These are phyloP conservation scores for Bacidia rubella DNA, from an alignment of 495 filamentous ascomycete species.

Conservation along the genomic window DNA sequence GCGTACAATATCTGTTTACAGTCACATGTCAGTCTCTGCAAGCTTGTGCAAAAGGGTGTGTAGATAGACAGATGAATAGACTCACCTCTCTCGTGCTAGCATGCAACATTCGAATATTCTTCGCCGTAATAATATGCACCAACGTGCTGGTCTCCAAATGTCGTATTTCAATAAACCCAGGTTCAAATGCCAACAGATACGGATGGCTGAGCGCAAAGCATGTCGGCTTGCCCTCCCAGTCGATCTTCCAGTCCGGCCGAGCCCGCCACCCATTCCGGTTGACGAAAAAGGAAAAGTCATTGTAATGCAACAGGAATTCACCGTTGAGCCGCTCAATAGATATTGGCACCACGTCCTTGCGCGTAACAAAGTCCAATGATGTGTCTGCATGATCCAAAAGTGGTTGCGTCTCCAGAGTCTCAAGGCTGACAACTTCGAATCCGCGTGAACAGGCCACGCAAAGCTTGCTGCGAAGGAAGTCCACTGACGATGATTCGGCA, in stretches of 20 bases:
- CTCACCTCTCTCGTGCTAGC: constrained; percentile 89
- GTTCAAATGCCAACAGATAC: constrained; percentile 95
- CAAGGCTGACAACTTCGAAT: constrained; percentile 93
- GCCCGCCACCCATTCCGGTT: constrained; percentile 97
- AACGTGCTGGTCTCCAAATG: constrained; percentile 81
- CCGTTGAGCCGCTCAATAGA: constrained; percentile 93
- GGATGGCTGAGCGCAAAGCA: constrained; percentile 87
- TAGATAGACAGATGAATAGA: constrained; percentile 8
- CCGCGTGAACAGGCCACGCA: constrained; percentile 91
- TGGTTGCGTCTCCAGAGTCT: constrained; percentile 94
- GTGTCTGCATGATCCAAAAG: constrained; percentile 97
- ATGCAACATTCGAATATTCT: constrained; percentile 94
- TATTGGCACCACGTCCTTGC: constrained; percentile 90
- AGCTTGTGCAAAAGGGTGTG: not conserved
- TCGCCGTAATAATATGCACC: constrained; percentile 88
- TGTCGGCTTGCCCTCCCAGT: constrained; percentile 88
- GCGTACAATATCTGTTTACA: constrained; percentile 76
- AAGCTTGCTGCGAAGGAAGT: constrained; percentile 91
- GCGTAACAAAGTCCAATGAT: constrained; percentile 87
- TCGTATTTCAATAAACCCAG: constrained; percentile 95
- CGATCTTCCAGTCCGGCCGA: constrained; percentile 88
- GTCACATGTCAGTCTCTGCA: constrained; percentile 13
- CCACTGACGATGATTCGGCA: constrained; percentile 87
- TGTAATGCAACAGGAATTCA: constrained; percentile 96
- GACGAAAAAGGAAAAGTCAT: constrained; percentile 97